phyloP scores from a whole-genome alignment of 345 rosid species.

The Lenwebbia sp. region DNA sequence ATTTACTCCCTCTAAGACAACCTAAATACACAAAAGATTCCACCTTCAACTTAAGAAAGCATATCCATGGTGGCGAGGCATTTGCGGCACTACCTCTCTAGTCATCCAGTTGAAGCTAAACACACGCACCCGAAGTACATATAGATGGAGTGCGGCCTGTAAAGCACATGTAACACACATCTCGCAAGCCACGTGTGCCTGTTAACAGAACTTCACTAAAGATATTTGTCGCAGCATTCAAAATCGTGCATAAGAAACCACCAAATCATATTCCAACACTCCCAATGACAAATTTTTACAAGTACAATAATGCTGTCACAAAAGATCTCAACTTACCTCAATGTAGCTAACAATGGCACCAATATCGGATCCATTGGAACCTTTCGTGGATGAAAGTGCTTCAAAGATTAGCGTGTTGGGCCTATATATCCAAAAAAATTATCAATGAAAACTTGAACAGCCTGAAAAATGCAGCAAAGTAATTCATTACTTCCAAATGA shows the following conservation, averaged over 20 bases:
- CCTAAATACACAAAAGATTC: background rate
- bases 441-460: background rate
- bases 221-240: background rate
- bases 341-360: slow-evolving; percentile 44
- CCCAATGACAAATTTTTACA: background rate
- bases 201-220: background rate
- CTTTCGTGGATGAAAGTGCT: slow-evolving; percentile 52
- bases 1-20: background rate
- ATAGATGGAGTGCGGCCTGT: background rate
- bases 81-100: background rate
- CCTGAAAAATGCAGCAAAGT: background rate
- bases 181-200: background rate
- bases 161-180: background rate
- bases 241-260: background rate
- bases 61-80: background rate
- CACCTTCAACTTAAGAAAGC: background rate
- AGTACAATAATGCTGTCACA: background rate
- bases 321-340: slow-evolving; percentile 38
- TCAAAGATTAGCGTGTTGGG: slow-evolving; percentile 59
- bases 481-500: background rate
- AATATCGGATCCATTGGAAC: slow-evolving; percentile 44
- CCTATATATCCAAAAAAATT: slow-evolving; percentile 16
- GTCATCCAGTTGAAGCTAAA: background rate
- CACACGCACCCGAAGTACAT: background rate
- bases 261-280: background rate